phyloP scores from a whole-genome alignment of 768 basidiomycete genomes.

The Crucibulum laeve region DNA sequence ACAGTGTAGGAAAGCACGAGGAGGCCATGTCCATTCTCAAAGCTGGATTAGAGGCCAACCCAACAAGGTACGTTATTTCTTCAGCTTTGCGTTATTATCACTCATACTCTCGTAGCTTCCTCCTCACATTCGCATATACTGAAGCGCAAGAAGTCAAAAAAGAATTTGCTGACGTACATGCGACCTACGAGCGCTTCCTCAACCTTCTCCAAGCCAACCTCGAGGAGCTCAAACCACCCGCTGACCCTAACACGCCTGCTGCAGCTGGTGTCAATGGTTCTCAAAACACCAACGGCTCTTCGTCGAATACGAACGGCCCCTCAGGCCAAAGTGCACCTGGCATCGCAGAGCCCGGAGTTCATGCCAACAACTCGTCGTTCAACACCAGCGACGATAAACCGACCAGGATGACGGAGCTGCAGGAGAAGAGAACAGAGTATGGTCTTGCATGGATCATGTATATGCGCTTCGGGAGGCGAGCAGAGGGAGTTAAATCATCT shows the following conservation, averaged over 20 bases:
- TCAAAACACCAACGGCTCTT: neutral
- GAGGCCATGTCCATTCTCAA: constrained; percentile 80
- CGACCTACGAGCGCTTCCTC: constrained; percentile 70
- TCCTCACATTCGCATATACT: constrained; percentile 86
- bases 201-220: constrained; percentile 58
- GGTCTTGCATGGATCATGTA: constrained; percentile 84
- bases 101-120: constrained; percentile 47
- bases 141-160: constrained; percentile 62
- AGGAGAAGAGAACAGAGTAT: constrained; percentile 63
- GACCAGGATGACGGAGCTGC: constrained; percentile 48
- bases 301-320: too few species aligned
- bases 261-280: constrained; percentile 8
- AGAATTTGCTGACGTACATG: constrained; percentile 64
- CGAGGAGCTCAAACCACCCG: constrained; percentile 49
- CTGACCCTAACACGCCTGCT: constrained; percentile 31
- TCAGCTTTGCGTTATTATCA: neutral
- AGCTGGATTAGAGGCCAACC: constrained; percentile 85
- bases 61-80: constrained; percentile 51
- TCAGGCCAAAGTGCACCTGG: neutral
- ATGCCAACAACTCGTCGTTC: constrained; percentile 44
- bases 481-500: constrained; percentile 81
- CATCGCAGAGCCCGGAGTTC: constrained; percentile 17
- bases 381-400: constrained; percentile 48
- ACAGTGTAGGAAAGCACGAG: constrained; percentile 68
- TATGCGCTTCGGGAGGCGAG: constrained; percentile 87